Percentiles rank a stretch among this genome's conserved stretches.
Conservation (phyloP, 495 filamentous ascomycete species). For the Penicillium taxi region DNA sequence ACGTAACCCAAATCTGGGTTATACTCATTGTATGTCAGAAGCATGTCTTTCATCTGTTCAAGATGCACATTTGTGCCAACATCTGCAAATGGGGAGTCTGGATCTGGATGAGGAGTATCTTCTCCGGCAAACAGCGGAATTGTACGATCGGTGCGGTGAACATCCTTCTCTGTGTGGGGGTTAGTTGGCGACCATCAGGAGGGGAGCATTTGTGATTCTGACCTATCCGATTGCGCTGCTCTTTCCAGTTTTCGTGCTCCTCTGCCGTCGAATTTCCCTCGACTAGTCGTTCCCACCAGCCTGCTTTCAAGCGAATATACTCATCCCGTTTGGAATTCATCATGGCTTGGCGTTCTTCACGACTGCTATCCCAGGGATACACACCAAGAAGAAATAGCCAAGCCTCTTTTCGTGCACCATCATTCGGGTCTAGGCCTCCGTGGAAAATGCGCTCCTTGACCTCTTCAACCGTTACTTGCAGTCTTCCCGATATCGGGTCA, state of each 20-base stretch:
- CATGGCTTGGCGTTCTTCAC: conserved; percentile 69
- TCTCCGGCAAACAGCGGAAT: conserved; percentile 92
- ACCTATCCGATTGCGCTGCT: conserved; percentile 92
- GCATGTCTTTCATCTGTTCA: conserved; percentile 98
- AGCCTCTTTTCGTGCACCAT: conserved; percentile 88
- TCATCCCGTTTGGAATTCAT: conserved; percentile 84
- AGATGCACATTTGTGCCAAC: conserved; percentile 93
- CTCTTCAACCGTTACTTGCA: conserved; percentile 76
- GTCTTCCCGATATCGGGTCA: conserved; percentile 58
- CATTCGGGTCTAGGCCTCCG: conserved; percentile 80
- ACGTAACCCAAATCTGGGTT: conserved; percentile 92
- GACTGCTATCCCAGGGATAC: conserved; percentile 80
- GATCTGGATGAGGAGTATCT: conserved; percentile 96
- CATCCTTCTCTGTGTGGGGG: conserved; percentile 75
- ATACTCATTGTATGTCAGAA: conserved; percentile 95
- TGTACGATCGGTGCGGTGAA: conserved; percentile 89
- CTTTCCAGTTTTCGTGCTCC: conserved; percentile 88
- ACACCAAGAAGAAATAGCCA: conserved; percentile 93
- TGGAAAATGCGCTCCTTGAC: conserved; percentile 96
- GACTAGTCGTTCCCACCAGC: conserved; percentile 93
- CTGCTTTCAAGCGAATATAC: conserved; percentile 86
- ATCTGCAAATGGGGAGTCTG: conserved; percentile 87
- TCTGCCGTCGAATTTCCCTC: conserved; percentile 68
- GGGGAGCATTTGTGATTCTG: conserved; percentile 23
- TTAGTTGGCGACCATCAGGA: conserved; percentile 4